These are phyloP conservation scores for Mrakia frigida DNA, from an alignment of 768 basidiomycete species.

Conservation along the genomic window DNA sequence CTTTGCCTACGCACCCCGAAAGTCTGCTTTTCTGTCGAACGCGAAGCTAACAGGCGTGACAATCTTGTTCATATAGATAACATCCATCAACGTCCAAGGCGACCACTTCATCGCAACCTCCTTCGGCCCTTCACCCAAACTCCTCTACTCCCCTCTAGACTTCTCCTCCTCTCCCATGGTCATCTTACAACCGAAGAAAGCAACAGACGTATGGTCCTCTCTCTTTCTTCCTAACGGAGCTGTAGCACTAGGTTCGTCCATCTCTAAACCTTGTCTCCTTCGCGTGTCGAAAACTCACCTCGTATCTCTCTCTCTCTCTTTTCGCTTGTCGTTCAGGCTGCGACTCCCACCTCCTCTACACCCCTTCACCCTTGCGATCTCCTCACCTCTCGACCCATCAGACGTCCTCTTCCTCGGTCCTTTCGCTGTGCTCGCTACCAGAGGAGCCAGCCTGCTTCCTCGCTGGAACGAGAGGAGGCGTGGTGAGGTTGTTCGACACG, in stretches of 20 bases:
- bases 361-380: slow-evolving; percentile 9
- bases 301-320: background rate
- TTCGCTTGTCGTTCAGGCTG: slow-evolving; percentile 13
- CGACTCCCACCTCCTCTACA: slow-evolving; percentile 26
- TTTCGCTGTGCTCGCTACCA: slow-evolving; percentile 9
- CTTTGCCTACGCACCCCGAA: no score
- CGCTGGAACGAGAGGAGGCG: slow-evolving; percentile 16
- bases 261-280: background rate
- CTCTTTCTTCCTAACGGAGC: slow-evolving; percentile 12
- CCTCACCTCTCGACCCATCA: background rate
- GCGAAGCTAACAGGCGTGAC: background rate
- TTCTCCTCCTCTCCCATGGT: background rate
- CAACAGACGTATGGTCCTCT: slow-evolving; percentile 25
- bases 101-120: slow-evolving; percentile 28
- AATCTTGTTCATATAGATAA: background rate
- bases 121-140: slow-evolving; percentile 20
- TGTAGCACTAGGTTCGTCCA: slow-evolving; percentile 23
- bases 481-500: slow-evolving; percentile 23
- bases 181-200: slow-evolving; percentile 26
- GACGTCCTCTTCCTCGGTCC: slow-evolving; percentile 17
- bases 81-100: slow-evolving; percentile 6
- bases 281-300: background rate
- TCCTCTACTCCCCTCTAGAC: slow-evolving; percentile 23
- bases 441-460: slow-evolving; percentile 21
- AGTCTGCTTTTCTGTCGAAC: no score